These are phyloP conservation scores for Leccinum pachyderme DNA, from an alignment of 1,284 basidiomycete species.

Conservation along the genomic window DNA sequence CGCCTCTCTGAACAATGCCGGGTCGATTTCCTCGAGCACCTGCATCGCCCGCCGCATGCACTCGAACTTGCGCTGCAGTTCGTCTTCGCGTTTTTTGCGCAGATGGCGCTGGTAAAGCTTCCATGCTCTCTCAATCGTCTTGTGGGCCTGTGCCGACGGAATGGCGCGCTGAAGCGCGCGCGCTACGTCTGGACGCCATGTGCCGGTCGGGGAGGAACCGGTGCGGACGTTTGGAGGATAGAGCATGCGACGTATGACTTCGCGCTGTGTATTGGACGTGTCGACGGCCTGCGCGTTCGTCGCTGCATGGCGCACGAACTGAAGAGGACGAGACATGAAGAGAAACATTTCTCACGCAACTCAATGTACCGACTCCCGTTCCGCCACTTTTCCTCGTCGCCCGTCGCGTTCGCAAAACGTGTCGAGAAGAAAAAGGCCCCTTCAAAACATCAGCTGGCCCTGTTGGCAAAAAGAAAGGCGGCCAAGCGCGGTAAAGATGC, in stretches of 20 bases:
- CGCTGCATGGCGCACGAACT: constrained; percentile 40
- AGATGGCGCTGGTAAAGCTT: constrained; percentile 75
- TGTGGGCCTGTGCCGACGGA: constrained; percentile 84
- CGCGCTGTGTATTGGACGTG: constrained; percentile 58
- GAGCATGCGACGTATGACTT: constrained; percentile 72
- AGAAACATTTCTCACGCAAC: constrained; percentile 34
- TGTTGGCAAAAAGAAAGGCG: constrained; percentile 41
- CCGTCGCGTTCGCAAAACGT: constrained; percentile 43
- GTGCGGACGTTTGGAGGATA: constrained; percentile 77
- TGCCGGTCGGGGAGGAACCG: constrained; percentile 71
- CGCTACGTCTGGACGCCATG: constrained; percentile 76
- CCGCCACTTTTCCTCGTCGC: constrained; percentile 52
- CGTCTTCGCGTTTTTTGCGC: constrained; percentile 65
- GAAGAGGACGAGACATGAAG: constrained; percentile 22
- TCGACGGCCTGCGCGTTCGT: constrained; percentile 24
- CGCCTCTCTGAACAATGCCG: constrained; percentile 69
- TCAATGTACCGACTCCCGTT: no score
- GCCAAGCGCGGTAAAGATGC: constrained; percentile 39
- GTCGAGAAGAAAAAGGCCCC: constrained; percentile 51
- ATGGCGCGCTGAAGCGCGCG: constrained; percentile 72
- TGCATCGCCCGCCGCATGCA: constrained; percentile 82
- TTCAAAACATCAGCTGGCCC: constrained; percentile 64
- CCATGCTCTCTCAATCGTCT: constrained; percentile 94
- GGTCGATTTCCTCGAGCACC: constrained; percentile 67
- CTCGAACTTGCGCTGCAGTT: constrained; percentile 70